Evolutionary conservation across 345 rosid species (phyloP), one percentile per base, ranked within the genome.

Genomic region (Syzygium grande): DNA sequence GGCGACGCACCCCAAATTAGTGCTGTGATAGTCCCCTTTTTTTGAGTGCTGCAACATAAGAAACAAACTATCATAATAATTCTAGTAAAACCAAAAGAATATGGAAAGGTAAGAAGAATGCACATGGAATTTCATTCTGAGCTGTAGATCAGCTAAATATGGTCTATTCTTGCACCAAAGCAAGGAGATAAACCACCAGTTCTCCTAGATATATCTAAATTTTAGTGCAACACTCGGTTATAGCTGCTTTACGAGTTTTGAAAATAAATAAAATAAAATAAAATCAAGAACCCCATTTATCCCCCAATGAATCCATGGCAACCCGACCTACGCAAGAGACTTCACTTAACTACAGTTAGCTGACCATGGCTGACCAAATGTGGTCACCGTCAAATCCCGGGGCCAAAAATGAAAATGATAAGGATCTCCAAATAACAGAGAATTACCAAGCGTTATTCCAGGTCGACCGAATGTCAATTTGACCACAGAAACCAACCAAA

Each of bases 1-100:
- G 98, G 99, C 17, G 99, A 96, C n/a, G 99, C 99, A 87, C 98
- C 99, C 99, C 99, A 97, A 54, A 97, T 96, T 84, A 96, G 51
- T 84, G 99, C 99, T 80, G 98, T 96, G 30, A 93, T 94, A 88
- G 90, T 92, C 86, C 99, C 99, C 59, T 91, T 90, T 88, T 88
- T 93, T 96, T 16, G 96, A 93, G 92, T 90, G 87, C 99, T 96
- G 94, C 65, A 88, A 92, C 85, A 83, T 84, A 56, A 89, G 86
- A 34, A 88, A n/a, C 88, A 56, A n/a, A 55, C 87, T 91, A 52
- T 21, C 7, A 78, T 61, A 21, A 85, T 9, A 52, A 63, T 9
- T 25, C 65, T 52, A 63, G 25, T 38, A 30, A 29, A 77, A 51
- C 52, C 27, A 78, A 43, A 89, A 55, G 17, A 43, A 34, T 34